A percentile compares a stretch with the other conserved stretches of the same genome.
phyloP scores from a whole-genome alignment of 306 rosid genomes.

The Prunus mume region DNA sequence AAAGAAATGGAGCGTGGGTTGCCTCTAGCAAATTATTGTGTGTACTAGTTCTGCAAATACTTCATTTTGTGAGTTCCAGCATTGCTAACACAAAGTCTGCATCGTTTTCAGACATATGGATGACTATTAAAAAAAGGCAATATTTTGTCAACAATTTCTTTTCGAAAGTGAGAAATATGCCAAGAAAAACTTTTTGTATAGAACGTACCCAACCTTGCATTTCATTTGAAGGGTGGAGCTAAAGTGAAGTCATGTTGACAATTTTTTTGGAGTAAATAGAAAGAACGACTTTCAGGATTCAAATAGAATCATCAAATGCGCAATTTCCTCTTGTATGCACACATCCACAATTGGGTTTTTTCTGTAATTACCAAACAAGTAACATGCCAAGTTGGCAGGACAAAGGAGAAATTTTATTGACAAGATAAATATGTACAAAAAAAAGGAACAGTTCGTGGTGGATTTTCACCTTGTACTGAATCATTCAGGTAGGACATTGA shows the following conservation, averaged over 20 bases:
- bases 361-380: not conserved
- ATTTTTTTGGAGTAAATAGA: too few relatives aligned
- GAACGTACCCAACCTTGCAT: too few relatives aligned
- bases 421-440: slow-evolving; percentile 15
- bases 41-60: not conserved
- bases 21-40: not conserved
- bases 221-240: not conserved
- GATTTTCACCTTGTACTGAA: not conserved
- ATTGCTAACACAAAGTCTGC: not conserved
- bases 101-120: not conserved
- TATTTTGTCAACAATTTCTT: not conserved
- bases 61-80: not conserved
- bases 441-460: not conserved
- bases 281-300: not conserved
- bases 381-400: not conserved
- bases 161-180: too few relatives aligned
- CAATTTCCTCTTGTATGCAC: not conserved
- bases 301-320: not conserved
- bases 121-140: too few relatives aligned
- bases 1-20: not conserved
- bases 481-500: not conserved
- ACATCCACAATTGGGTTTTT: not conserved
- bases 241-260: not conserved
- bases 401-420: slow-evolving; percentile 2
- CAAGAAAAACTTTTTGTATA: too few relatives aligned